Percentiles rank a stretch among this genome's conserved stretches.
These are phyloP conservation scores for Naganishia cerealis DNA, from an alignment of 1,284 basidiomycete genomes.

Conservation along the genomic window DNA sequence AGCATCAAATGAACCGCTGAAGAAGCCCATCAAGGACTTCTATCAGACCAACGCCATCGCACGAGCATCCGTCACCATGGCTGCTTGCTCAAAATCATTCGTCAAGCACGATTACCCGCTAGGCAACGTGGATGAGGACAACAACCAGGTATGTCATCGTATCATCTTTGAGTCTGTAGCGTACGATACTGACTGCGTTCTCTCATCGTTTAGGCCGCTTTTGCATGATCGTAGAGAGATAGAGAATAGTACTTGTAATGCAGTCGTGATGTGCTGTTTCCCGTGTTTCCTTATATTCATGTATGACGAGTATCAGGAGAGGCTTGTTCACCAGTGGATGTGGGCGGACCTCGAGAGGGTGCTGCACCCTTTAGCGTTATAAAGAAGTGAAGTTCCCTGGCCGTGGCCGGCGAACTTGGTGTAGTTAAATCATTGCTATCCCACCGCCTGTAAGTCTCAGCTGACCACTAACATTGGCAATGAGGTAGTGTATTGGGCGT, in stretches of 20 bases:
- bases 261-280: slow-evolving; percentile 19
- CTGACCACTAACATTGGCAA: too few species aligned
- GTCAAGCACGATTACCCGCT: slow-evolving; percentile 48
- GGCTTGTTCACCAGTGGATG: too few species aligned
- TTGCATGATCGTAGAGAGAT: slow-evolving; percentile 10
- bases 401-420: too few species aligned
- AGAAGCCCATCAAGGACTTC: slow-evolving; percentile 86
- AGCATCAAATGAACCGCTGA: slow-evolving; percentile 63
- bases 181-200: neutral
- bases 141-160: slow-evolving; percentile 30
- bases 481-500: too few species aligned
- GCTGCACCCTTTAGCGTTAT: too few species aligned
- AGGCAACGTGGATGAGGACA: slow-evolving; percentile 29
- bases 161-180: neutral
- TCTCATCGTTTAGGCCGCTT: slow-evolving; percentile 15
- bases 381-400: too few species aligned
- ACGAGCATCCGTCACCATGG: slow-evolving; percentile 57
- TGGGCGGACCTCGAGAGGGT: too few species aligned
- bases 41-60: slow-evolving; percentile 76
- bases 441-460: too few species aligned
- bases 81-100: slow-evolving; percentile 54
- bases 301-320: slow-evolving; percentile 16
- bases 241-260: slow-evolving; percentile 24
- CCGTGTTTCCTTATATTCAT: slow-evolving; percentile 29
- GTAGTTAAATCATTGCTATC: too few species aligned